phyloP scores from a whole-genome alignment of 257 asterid genomes.

The Coffea canephora region DNA sequence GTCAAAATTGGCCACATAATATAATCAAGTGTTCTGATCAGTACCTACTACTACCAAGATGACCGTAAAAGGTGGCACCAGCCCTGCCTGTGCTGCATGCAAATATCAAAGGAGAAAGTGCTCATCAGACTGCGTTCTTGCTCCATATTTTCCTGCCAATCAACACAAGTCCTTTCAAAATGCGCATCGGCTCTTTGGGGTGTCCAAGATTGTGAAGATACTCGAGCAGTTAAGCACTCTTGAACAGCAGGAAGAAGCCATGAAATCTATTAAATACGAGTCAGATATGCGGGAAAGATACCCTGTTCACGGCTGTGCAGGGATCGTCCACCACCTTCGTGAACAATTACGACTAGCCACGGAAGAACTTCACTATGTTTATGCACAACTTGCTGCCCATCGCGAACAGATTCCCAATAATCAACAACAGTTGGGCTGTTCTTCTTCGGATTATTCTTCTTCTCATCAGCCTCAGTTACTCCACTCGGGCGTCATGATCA shows the following conservation, averaged over 20 bases:
- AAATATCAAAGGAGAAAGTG: conserved; percentile 66
- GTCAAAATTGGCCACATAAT: too few species aligned
- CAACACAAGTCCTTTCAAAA: conserved; percentile 47
- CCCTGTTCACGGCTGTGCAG: conserved; percentile 54
- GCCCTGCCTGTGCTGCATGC: conserved; percentile 83
- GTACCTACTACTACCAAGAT: conserved; percentile 6
- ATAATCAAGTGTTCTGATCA: too few species aligned
- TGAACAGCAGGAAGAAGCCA: conserved; percentile 49
- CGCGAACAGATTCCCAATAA: conserved; percentile 19
- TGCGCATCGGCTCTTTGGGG: conserved; percentile 69
- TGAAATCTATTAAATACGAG: conserved; percentile 43
- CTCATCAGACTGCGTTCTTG: conserved; percentile 29
- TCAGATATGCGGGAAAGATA: conserved; percentile 48
- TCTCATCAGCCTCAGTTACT: neutral
- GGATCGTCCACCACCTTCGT: conserved; percentile 32
- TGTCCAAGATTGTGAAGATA: conserved; percentile 41
- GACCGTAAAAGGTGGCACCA: conserved; percentile 47
- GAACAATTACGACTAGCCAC: conserved; percentile 16
- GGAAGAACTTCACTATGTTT: conserved; percentile 14
- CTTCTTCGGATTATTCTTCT: neutral
- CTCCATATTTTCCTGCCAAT: conserved; percentile 49
- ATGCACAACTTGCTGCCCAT: conserved; percentile 23
- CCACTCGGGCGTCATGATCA: neutral
- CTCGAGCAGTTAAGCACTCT: conserved; percentile 20
- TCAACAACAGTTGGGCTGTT: conserved; percentile 2